Evolutionary conservation across 139 green algal genomes (phyloP), one percentile per base, ranked within the genome.

Genomic region (Nannochloris sp.): DNA sequence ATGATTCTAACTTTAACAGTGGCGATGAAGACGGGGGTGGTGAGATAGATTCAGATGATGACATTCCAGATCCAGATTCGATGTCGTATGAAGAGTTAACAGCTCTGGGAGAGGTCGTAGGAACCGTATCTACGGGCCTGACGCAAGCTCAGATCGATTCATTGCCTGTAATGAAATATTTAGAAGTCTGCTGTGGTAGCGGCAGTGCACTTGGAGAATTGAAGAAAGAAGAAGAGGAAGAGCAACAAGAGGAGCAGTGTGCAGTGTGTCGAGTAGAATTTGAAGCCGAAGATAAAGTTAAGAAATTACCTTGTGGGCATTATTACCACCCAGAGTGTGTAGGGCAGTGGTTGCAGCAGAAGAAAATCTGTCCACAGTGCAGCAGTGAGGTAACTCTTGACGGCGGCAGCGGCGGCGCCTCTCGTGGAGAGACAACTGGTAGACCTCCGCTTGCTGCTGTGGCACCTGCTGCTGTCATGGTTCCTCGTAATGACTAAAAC

Each of bases 81-180:
- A 61, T 81, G 48, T 71, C 64, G 4, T 81, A 81, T 24, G 74
- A 81, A 60, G 69, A 75, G 62, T 48, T 77, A 29, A 73, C 70
- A 4, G 71, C 61, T 10, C 67, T 82, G 55, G 71, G 71, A 23
- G 75, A 82, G 25, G 66, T 69, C 10, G 75, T 76, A 46, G 75
- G 75, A 47, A 77, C 66, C 2, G 75, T 82, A 14, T 46, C 42
- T 46, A 30, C 38, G 12, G 75, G 75, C 25, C 19, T 80, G 2
- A 9, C 55, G 1, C 30, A 53, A 13, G 46, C 6, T 0, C 14
- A 64, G 36, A 59, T 76, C 8, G 46, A 54, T 4, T 58, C 65
- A 29, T 68, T 81, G 45, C 60, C 60, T 3, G n/a, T 27, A 30
- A n/a, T 3, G 30, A 59, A 48, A 29, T 81, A 65, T 39, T 25